Evolutionary conservation across 1,284 basidiomycete genomes (phyloP).

Genomic region (Takashimella tepidaria): DNA sequence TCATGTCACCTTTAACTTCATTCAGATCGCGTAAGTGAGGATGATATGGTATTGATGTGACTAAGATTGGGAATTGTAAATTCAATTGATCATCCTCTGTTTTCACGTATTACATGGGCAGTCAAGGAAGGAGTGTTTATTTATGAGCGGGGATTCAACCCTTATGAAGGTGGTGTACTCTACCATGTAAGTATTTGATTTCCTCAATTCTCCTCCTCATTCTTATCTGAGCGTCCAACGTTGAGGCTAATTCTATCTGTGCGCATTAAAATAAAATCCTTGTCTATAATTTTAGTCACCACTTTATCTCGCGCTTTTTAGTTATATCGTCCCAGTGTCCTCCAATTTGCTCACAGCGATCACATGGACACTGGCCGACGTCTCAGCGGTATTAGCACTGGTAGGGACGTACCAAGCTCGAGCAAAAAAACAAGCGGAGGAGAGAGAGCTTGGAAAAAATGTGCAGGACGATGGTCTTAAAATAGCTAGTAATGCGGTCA

Average conservation of each 20-base stretch:
- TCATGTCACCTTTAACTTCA: conserved; percentile 76
- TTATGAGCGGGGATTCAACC: conserved; percentile 64
- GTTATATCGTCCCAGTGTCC: conserved; percentile 55
- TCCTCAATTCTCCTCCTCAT: conserved; percentile 3
- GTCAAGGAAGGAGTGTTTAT: conserved; percentile 84
- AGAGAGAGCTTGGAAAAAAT: conserved; percentile 3
- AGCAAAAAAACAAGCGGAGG: background rate
- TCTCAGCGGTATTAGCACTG: conserved; percentile 61
- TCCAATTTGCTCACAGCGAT: conserved; percentile 54
- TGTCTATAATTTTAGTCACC: conserved; percentile 61
- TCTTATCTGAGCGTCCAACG: too few species aligned
- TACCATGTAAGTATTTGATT: conserved; percentile 58
- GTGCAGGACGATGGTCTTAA: conserved; percentile 42
- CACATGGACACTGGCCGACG: conserved; percentile 68
- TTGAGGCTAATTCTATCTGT: too few species aligned
- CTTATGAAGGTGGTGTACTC: conserved; percentile 77
- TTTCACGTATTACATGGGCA: conserved; percentile 48
- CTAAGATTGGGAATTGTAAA: background rate
- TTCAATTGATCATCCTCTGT: too few species aligned
- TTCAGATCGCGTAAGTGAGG: conserved; percentile 49
- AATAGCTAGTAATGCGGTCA: conserved; percentile 44
- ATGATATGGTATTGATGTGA: conserved; percentile 8
- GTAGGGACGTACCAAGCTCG: conserved; percentile 13
- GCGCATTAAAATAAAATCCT: too few species aligned
- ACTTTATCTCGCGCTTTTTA: conserved; percentile 69